Percentiles rank a stretch among this genome's conserved stretches.
phyloP scores from a whole-genome alignment of 2,329 filamentous ascomycete species.

The Claviceps cyperi region DNA sequence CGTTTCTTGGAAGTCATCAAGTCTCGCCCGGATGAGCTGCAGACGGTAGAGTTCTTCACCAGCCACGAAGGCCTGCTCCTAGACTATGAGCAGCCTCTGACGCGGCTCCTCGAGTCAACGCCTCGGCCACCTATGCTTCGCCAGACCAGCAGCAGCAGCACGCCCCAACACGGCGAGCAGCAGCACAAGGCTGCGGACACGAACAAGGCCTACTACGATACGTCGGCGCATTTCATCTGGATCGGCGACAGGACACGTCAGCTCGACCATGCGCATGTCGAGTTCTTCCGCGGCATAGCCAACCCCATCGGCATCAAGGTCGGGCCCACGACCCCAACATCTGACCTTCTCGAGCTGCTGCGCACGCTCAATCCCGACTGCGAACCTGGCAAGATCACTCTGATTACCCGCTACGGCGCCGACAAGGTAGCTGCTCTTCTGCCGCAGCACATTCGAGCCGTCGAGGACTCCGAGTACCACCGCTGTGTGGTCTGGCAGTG shows the following conservation, averaged over 20 bases:
- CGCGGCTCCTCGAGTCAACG: constrained; percentile 57
- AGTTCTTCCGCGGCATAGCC: constrained; percentile 91
- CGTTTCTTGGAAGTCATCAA: constrained; percentile 92
- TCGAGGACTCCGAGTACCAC: constrained; percentile 60
- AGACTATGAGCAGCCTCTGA: constrained; percentile 85
- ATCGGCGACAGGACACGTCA: constrained; percentile 94
- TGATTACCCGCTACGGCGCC: constrained; percentile 91
- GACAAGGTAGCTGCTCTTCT: constrained; percentile 61
- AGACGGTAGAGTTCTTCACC: constrained; percentile 89
- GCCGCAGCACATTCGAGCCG: constrained; percentile 74
- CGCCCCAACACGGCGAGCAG: background rate
- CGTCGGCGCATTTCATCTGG: constrained; percentile 94
- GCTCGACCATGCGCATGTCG: constrained; percentile 83
- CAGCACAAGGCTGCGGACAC: constrained; percentile 13
- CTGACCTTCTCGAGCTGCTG: constrained; percentile 66
- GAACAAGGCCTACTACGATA: constrained; percentile 67
- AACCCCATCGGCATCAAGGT: constrained; percentile 97
- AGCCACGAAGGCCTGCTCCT: constrained; percentile 89
- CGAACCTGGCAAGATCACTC: constrained; percentile 83
- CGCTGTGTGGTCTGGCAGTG: constrained; percentile 83
- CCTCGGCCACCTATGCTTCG: constrained; percentile 12
- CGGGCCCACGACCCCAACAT: constrained; percentile 65
- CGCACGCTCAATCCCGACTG: constrained; percentile 69
- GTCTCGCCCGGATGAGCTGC: constrained; percentile 67
- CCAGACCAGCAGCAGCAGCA: background rate